Percentiles rank a stretch among this genome's conserved stretches.
Conservation (phyloP, 257 asterid genomes). For the Rubia yunnanensis region DNA sequence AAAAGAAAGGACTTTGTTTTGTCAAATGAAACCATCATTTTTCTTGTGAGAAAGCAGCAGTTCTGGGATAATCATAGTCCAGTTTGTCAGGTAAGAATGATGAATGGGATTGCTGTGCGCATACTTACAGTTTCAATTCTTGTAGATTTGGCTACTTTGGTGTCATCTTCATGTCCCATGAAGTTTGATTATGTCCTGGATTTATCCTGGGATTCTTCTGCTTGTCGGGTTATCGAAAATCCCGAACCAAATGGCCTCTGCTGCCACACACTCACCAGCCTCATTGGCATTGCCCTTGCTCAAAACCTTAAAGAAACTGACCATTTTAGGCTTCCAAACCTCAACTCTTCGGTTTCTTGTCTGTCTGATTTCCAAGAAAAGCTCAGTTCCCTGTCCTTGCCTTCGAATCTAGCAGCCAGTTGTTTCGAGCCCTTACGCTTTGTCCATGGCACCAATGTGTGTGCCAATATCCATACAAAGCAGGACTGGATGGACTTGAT, state of each 20-base stretch:
- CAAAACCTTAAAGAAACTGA: constrained; percentile 34
- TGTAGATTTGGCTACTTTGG: constrained; percentile 13
- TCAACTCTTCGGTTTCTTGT: constrained; percentile 40
- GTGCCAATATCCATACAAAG: constrained; percentile 38
- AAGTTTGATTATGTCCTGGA: constrained; percentile 36
- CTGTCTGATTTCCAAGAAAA: constrained; percentile 36
- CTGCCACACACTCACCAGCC: constrained; percentile 58
- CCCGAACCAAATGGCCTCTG: constrained; percentile 16
- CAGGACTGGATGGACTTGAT: constrained; percentile 31
- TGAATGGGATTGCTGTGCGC: neutral
- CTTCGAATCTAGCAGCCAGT: constrained; percentile 20
- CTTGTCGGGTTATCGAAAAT: constrained; percentile 22
- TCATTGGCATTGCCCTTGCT: constrained; percentile 47
- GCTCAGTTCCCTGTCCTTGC: constrained; percentile 32
- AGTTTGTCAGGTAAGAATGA: constrained; percentile 8
- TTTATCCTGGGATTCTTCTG: constrained; percentile 50
- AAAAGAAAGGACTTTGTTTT: neutral
- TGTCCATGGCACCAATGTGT: constrained; percentile 36
- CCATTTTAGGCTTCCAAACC: constrained; percentile 36
- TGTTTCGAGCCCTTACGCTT: constrained; percentile 38
- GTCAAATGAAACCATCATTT: neutral
- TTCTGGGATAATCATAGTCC: neutral
- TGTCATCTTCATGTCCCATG: constrained; percentile 34
- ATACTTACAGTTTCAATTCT: neutral
- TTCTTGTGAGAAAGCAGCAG: neutral